Conservation (phyloP, 1,284 basidiomycete genomes). For the Tylopilus microsporus region DNA sequence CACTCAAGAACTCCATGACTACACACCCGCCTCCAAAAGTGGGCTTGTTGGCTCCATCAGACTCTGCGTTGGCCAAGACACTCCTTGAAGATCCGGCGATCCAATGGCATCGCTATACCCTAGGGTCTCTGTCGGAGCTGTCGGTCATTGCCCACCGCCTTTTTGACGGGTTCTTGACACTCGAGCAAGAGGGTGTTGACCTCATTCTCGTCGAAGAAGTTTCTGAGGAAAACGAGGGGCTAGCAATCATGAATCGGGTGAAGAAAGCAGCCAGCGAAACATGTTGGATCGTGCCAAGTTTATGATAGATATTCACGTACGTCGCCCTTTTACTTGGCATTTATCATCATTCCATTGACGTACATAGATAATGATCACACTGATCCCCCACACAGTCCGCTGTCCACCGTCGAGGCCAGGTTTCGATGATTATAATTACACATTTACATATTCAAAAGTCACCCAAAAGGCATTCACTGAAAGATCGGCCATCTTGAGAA, state of each 20-base stretch:
- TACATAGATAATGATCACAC: neutral
- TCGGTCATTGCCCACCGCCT: slow-evolving; percentile 73
- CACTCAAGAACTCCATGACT: slow-evolving; percentile 30
- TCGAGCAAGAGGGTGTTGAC: slow-evolving; percentile 76
- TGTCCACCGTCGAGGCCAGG: neutral
- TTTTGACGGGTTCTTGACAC: slow-evolving; percentile 82
- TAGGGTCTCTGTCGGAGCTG: slow-evolving; percentile 64
- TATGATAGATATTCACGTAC: slow-evolving; percentile 24
- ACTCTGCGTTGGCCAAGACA: slow-evolving; percentile 50
- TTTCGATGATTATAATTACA: neutral
- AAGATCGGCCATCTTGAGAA: neutral
- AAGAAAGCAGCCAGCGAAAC: slow-evolving; percentile 81
- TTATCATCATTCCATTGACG: neutral
- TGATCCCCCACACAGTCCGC: neutral
- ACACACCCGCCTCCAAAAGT: slow-evolving; percentile 41
- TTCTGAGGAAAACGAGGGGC: slow-evolving; percentile 74
- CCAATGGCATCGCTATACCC: slow-evolving; percentile 48
- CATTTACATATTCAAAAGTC: neutral
- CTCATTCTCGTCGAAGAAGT: slow-evolving; percentile 88
- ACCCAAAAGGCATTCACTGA: neutral
- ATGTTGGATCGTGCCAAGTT: slow-evolving; percentile 40
- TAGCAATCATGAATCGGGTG: slow-evolving; percentile 98
- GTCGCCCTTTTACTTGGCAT: neutral
- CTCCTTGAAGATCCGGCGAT: slow-evolving; percentile 39
- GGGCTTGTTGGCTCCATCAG: slow-evolving; percentile 66